Evolutionary conservation across 768 basidiomycete species (phyloP).

Genomic region (Leucosporidium yakuticum): DNA sequence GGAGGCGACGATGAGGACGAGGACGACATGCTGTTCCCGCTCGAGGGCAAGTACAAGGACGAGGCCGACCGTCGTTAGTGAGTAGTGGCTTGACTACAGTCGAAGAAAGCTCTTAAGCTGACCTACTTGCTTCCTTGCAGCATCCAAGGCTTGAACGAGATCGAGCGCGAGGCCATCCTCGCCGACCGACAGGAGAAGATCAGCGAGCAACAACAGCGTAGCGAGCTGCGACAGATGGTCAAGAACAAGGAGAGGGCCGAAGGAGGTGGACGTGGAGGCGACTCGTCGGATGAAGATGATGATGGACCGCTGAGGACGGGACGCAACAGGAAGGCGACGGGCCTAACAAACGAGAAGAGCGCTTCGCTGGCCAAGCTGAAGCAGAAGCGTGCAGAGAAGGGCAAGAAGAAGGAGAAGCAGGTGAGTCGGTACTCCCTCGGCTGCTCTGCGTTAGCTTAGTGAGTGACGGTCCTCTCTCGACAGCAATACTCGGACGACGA

Average conservation of each 20-base stretch:
- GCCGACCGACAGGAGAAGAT: slow-evolving; percentile 73
- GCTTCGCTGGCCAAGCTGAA: slow-evolving; percentile 57
- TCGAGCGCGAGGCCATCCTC: slow-evolving; percentile 81
- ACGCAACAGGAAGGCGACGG: slow-evolving; percentile 40
- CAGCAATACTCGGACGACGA: slow-evolving; percentile 70
- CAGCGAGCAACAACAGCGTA: slow-evolving; percentile 65
- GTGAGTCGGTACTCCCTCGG: not conserved
- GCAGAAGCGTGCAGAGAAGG: slow-evolving; percentile 78
- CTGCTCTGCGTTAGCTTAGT: too few relatives aligned
- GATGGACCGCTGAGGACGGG: slow-evolving; percentile 48
- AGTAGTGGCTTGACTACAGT: slow-evolving; percentile 40
- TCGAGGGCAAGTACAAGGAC: slow-evolving; percentile 85
- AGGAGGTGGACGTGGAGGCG: slow-evolving; percentile 77
- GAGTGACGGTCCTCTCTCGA: slow-evolving; percentile 47
- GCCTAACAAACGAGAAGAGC: slow-evolving; percentile 34
- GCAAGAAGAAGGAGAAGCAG: slow-evolving; percentile 56
- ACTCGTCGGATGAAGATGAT: slow-evolving; percentile 51
- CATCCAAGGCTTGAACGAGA: slow-evolving; percentile 70
- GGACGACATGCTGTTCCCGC: slow-evolving; percentile 63
- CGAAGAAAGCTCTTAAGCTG: slow-evolving; percentile 22
- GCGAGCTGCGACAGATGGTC: slow-evolving; percentile 66
- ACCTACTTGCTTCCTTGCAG: slow-evolving; percentile 47
- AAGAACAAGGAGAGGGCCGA: slow-evolving; percentile 54
- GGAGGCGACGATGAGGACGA: slow-evolving; percentile 58
- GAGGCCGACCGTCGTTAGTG: slow-evolving; percentile 76